Percentiles rank a stretch among this genome's conserved stretches.
These are phyloP conservation scores for Podospora comata DNA, from an alignment of 495 filamentous ascomycete species.

Conservation along the genomic window DNA sequence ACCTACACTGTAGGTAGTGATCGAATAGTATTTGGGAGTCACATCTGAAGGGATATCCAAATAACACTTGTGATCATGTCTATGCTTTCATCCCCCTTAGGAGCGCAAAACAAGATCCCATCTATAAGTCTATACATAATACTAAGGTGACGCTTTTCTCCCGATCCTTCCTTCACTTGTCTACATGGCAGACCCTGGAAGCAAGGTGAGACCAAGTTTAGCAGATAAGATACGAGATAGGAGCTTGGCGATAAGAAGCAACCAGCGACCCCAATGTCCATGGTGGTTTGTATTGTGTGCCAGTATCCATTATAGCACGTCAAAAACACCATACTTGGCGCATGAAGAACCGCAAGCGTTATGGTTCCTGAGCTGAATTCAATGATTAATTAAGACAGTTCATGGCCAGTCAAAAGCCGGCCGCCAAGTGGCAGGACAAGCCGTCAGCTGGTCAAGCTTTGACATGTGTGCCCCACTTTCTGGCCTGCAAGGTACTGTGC, in stretches of 20 bases:
- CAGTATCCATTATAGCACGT: no score
- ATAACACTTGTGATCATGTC: no score
- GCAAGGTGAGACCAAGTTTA: no score
- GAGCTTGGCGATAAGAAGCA: background rate
- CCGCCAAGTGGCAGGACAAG: background rate
- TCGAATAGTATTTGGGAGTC: no score
- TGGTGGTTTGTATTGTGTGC: background rate
- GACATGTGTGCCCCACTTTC: constrained; percentile 12
- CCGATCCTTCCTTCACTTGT: background rate
- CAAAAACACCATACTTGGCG: background rate
- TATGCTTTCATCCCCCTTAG: no score
- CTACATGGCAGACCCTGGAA: background rate
- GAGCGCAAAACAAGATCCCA: no score
- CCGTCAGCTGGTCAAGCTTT: constrained; percentile 11
- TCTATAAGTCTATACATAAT: no score
- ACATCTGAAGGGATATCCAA: no score
- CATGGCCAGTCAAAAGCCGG: background rate
- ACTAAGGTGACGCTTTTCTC: no score
- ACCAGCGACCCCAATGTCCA: background rate
- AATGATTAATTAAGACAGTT: no score
- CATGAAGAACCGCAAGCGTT: background rate
- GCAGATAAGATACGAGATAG: background rate
- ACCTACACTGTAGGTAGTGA: no score
- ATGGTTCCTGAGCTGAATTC: no score
- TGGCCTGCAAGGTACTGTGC: constrained; percentile 17